phyloP scores from a whole-genome alignment of 306 rosid genomes.

The Prunus fruticosa region DNA sequence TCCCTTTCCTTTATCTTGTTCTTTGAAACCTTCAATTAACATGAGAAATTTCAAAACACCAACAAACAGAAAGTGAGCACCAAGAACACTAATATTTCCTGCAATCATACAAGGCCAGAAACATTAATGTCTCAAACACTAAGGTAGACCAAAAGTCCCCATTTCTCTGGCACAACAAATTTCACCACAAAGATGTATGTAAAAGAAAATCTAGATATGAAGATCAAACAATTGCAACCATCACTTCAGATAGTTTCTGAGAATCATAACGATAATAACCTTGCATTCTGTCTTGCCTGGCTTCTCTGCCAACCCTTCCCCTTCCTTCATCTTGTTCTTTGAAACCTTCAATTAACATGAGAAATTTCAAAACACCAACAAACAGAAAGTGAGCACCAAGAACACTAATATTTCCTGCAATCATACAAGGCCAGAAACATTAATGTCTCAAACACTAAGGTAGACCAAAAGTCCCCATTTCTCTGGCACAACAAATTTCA shows the following conservation, averaged over 20 bases:
- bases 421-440: neutral
- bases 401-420: neutral
- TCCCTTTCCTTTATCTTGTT: slow-evolving; percentile 57
- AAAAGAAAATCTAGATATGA: neutral
- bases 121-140: neutral
- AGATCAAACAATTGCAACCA: no score
- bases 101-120: neutral
- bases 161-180: neutral
- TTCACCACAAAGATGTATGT: neutral
- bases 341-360: slow-evolving; percentile 36
- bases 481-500: no score
- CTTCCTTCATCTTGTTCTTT: slow-evolving; percentile 1
- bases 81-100: neutral
- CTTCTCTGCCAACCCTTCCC: no score
- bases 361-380: slow-evolving; percentile 19
- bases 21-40: slow-evolving; percentile 42
- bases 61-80: slow-evolving; percentile 23
- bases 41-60: slow-evolving; percentile 19
- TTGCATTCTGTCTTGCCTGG: slow-evolving; percentile 68
- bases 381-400: slow-evolving; percentile 26
- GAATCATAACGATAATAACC: slow-evolving; percentile 45
- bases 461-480: no score
- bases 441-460: neutral
- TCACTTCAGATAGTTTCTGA: neutral
- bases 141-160: neutral